phyloP scores from a whole-genome alignment of 306 rosid species.

The Coriaria nepalensis region DNA sequence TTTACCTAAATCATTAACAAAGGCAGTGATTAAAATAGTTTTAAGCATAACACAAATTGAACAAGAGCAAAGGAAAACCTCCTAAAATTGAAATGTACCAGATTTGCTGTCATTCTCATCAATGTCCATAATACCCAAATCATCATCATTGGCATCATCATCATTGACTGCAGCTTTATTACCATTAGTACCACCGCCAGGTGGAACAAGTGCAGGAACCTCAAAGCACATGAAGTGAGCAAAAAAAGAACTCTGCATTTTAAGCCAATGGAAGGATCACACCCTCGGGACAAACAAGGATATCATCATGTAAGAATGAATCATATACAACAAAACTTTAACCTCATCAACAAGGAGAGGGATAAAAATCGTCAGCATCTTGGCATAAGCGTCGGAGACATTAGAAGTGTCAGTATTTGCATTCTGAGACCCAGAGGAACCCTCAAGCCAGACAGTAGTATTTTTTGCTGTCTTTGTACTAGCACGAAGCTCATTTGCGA shows the following conservation, averaged over 20 bases:
- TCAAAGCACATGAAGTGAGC: conserved; percentile 95
- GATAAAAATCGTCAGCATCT: conserved; percentile 78
- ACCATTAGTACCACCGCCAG: conserved; percentile 65
- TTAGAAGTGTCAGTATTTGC: conserved; percentile 53
- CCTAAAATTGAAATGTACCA: conserved; percentile 15
- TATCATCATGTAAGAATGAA: not conserved
- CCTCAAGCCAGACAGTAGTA: conserved; percentile 68
- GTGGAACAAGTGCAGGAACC: conserved; percentile 73
- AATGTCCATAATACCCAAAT: conserved; percentile 74
- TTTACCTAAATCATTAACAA: conserved; percentile 28
- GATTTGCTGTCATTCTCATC: conserved; percentile 53
- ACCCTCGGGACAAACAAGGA: conserved; percentile 8
- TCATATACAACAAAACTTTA: conserved; percentile 8
- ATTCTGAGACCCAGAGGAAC: conserved; percentile 57
- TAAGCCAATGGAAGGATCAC: conserved; percentile 11
- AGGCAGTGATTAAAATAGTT: conserved; percentile 5
- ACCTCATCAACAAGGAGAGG: conserved; percentile 99
- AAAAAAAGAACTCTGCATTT: conserved; percentile 76
- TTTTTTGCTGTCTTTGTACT: conserved; percentile 54
- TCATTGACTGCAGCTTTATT: conserved; percentile 37
- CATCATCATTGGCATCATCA: conserved; percentile 56
- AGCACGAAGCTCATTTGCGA: conserved; percentile 93
- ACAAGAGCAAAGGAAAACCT: too few species aligned
- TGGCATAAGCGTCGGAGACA: conserved; percentile 85
- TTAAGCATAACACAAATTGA: not conserved